These are phyloP conservation scores for Cupressus sempervirens DNA, from an alignment of 75 land plant species.

Conservation along the genomic window DNA sequence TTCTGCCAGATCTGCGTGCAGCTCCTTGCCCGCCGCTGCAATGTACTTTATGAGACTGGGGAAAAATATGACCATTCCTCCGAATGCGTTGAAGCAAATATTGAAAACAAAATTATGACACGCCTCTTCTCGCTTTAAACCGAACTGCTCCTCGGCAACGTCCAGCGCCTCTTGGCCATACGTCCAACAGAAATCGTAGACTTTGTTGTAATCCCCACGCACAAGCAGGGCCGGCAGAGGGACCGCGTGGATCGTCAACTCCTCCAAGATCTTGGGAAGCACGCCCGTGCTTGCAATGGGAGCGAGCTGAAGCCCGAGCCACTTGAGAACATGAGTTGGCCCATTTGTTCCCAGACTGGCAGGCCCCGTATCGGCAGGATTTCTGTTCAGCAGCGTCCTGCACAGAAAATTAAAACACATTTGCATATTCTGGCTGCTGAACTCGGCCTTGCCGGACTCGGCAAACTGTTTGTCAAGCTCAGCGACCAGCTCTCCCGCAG, in stretches of 20 bases:
- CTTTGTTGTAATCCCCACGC: conserved; percentile 47
- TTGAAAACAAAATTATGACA: conserved; percentile 51
- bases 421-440: no score
- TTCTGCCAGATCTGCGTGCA: no score
- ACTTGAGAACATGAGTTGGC: conserved; percentile 28
- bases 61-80: conserved; percentile 53
- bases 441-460: no score
- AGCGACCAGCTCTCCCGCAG: no score
- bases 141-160: conserved; percentile 35
- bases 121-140: no score
- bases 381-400: conserved; percentile 6
- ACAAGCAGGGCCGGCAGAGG: no score
- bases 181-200: conserved; percentile 32
- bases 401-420: no score
- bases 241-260: no score
- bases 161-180: conserved; percentile 34
- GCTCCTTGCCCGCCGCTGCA: no score
- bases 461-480: no score
- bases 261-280: no score
- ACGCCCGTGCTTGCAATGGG: no score
- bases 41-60: conserved; percentile 20
- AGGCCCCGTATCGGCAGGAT: conserved; percentile 30
- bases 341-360: conserved; percentile 43
- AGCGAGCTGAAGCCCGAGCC: conserved; percentile 31
- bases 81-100: conserved; percentile 60